A percentile compares a stretch with the other conserved stretches of the same genome.
These are phyloP conservation scores for Leccinum subgranulosum DNA, from an alignment of 768 basidiomycete genomes.

Conservation along the genomic window DNA sequence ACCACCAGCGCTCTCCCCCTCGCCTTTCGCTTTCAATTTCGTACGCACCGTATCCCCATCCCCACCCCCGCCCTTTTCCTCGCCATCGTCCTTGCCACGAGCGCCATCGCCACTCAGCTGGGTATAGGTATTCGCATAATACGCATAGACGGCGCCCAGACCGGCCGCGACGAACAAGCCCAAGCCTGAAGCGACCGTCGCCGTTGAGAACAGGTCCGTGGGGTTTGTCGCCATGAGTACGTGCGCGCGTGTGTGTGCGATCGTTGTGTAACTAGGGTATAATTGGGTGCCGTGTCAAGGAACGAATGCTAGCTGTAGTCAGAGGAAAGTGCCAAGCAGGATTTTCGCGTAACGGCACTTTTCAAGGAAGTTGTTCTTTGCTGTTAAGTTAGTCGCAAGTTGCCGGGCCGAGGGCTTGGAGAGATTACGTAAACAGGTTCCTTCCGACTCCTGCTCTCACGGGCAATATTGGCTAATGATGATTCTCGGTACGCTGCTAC, in stretches of 20 bases:
- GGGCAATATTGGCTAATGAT: no score
- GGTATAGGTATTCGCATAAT: neutral
- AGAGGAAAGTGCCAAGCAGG: no score
- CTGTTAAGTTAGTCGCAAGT: no score
- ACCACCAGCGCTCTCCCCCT: neutral
- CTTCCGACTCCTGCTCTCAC: no score
- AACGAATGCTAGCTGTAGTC: no score
- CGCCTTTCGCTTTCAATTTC: neutral
- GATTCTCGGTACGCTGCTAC: no score
- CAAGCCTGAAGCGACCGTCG: constrained; percentile 34
- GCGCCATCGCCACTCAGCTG: neutral
- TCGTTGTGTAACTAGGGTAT: neutral
- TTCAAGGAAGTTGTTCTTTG: no score
- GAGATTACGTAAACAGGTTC: no score
- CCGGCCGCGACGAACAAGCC: constrained; percentile 20
- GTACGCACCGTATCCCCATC: neutral
- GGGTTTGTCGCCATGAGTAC: constrained; percentile 43
- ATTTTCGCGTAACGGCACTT: no score
- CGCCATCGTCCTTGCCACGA: neutral
- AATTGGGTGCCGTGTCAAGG: neutral
- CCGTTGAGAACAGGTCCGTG: constrained; percentile 34
- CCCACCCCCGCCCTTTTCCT: neutral
- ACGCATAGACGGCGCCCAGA: constrained; percentile 18
- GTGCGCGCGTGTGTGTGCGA: neutral
- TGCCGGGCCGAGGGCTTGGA: no score